Conservation (phyloP, 129 eudicot species). For the Arctium lappa region DNA sequence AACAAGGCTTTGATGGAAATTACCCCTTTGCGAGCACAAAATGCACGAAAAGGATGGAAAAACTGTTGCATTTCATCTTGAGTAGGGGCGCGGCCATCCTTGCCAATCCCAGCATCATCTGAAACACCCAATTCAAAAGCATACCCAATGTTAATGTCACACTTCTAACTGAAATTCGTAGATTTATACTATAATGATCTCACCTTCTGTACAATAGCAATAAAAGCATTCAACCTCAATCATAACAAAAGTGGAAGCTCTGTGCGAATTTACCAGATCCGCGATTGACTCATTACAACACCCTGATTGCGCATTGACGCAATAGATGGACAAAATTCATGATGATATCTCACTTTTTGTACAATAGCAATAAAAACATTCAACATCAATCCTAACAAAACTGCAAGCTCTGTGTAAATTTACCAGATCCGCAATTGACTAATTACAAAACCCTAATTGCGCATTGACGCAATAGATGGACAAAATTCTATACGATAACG, state of each 20-base stretch:
- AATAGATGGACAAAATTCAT: background rate
- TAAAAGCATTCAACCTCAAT: background rate
- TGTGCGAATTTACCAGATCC: background rate
- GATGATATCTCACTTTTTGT: background rate
- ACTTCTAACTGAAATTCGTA: background rate
- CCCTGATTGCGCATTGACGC: background rate
- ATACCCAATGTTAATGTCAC: background rate
- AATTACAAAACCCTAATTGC: background rate
- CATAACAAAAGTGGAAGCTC: background rate
- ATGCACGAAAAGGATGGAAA: slow-evolving; percentile 58
- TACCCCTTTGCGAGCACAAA: slow-evolving; percentile 87
- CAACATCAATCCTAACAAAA: background rate
- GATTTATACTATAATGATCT: background rate
- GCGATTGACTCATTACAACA: background rate
- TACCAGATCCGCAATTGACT: background rate
- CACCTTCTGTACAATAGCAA: background rate
- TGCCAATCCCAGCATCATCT: slow-evolving; percentile 32
- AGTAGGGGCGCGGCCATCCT: slow-evolving; percentile 45
- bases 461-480: background rate
- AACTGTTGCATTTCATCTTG: slow-evolving; percentile 50
- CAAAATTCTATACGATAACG: background rate
- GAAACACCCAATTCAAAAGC: slow-evolving; percentile 4
- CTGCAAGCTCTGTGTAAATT: background rate
- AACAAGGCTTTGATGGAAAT: background rate
- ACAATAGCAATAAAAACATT: background rate